These are phyloP conservation scores for Neoboletus subvelutipes DNA, from an alignment of 768 basidiomycete species.

Conservation along the genomic window DNA sequence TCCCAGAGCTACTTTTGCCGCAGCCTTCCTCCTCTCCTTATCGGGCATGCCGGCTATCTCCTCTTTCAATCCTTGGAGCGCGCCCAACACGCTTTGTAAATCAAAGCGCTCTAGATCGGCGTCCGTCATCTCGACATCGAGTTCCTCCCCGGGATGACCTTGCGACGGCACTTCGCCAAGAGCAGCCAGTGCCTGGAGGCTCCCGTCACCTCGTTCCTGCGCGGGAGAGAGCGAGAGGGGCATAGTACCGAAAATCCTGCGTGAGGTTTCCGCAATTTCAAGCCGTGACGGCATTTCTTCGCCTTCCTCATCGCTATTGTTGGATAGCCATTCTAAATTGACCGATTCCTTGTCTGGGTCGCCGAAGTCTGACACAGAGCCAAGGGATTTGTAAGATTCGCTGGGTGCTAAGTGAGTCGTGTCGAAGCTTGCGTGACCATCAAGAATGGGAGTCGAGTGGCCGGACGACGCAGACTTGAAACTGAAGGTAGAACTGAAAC, in stretches of 20 bases:
- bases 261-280: slow-evolving; percentile 50
- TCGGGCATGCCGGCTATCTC: slow-evolving; percentile 69
- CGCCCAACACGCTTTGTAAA: slow-evolving; percentile 55
- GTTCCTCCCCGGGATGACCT: slow-evolving; percentile 17
- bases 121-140: slow-evolving; percentile 32
- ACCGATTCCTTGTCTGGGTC: slow-evolving; percentile 37
- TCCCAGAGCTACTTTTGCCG: slow-evolving; percentile 70
- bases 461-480: slow-evolving; percentile 25
- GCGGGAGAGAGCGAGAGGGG: slow-evolving; percentile 20
- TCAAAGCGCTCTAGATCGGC: slow-evolving; percentile 55
- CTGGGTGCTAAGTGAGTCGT: slow-evolving; percentile 19
- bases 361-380: slow-evolving; percentile 60
- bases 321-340: slow-evolving; percentile 11
- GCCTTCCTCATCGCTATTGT: slow-evolving; percentile 3
- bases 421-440: slow-evolving; percentile 18
- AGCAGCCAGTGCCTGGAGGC: neutral
- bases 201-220: slow-evolving; percentile 10
- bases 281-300: slow-evolving; percentile 46
- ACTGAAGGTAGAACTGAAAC: slow-evolving; percentile 31
- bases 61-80: slow-evolving; percentile 67
- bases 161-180: slow-evolving; percentile 27
- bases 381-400: slow-evolving; percentile 50
- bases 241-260: slow-evolving; percentile 47
- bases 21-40: slow-evolving; percentile 62
- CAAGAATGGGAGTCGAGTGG: slow-evolving; percentile 26